These are phyloP conservation scores for Chlorella sp. DNA, from an alignment of 139 green algal genomes.

Conservation along the genomic window DNA sequence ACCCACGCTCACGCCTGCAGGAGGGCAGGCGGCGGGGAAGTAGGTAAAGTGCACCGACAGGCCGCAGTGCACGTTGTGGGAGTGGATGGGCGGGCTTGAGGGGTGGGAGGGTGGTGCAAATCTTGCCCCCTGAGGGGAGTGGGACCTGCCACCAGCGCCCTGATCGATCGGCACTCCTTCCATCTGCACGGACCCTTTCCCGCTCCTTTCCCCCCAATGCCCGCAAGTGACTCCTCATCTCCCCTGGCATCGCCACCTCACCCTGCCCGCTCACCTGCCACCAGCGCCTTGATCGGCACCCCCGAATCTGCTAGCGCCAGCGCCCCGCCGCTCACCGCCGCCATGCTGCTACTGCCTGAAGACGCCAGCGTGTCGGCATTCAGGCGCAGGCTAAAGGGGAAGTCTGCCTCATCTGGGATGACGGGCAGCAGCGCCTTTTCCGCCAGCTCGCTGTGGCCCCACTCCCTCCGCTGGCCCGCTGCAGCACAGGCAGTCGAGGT, in stretches of 20 bases:
- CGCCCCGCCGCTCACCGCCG: constrained; percentile 62
- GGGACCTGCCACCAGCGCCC: neutral
- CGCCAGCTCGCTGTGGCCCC: constrained; percentile 92
- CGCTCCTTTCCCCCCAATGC: no score
- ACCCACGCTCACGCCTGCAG: constrained; percentile 58
- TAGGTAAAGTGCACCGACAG: no score
- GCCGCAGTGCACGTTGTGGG: no score
- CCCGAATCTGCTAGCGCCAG: constrained; percentile 69
- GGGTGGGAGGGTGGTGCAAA: no score
- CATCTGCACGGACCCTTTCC: neutral
- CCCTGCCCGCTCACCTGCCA: constrained; percentile 45
- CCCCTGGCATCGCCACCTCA: neutral
- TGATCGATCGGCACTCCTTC: neutral
- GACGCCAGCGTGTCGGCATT: constrained; percentile 65
- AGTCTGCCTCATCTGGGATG: constrained; percentile 65
- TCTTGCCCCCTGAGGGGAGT: no score
- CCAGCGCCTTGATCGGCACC: constrained; percentile 58
- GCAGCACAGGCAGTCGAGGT: neutral
- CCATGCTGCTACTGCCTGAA: constrained; percentile 66
- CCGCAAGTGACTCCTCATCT: neutral
- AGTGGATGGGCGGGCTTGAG: no score
- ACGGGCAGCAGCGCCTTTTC: constrained; percentile 86
- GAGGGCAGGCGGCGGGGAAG: neutral
- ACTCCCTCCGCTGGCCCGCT: constrained; percentile 74
- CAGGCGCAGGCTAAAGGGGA: constrained; percentile 74